phyloP scores from a whole-genome alignment of 345 rosid genomes.

The Raphanus raphanistrum region DNA sequence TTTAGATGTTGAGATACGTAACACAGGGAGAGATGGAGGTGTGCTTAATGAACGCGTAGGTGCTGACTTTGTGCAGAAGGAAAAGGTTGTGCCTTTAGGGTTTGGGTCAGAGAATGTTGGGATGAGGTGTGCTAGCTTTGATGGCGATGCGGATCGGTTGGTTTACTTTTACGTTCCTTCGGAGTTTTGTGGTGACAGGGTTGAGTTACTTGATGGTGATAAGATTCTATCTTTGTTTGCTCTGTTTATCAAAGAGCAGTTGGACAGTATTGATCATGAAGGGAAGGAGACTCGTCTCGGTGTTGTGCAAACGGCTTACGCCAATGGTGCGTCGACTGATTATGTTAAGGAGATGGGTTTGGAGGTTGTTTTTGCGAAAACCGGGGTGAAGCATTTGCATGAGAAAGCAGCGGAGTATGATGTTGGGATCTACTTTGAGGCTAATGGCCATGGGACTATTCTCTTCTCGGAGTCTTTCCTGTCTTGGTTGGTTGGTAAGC shows the following conservation, averaged over 20 bases:
- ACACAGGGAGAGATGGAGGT: slow-evolving; percentile 71
- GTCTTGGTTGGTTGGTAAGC: slow-evolving; percentile 56
- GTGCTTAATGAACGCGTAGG: slow-evolving; percentile 89
- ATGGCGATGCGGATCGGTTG: slow-evolving; percentile 94
- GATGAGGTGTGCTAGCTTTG: slow-evolving; percentile 89
- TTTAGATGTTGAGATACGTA: slow-evolving; percentile 67
- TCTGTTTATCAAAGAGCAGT: slow-evolving; percentile 74
- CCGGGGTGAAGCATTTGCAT: slow-evolving; percentile 90
- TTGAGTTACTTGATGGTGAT: slow-evolving; percentile 86
- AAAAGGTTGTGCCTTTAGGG: slow-evolving; percentile 73
- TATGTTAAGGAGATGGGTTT: slow-evolving; percentile 68
- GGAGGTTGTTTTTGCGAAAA: slow-evolving; percentile 68
- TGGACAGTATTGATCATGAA: slow-evolving; percentile 43
- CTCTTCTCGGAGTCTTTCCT: slow-evolving; percentile 65
- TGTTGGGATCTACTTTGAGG: slow-evolving; percentile 93
- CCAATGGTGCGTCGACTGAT: slow-evolving; percentile 89
- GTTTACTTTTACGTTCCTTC: slow-evolving; percentile 57
- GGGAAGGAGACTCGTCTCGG: slow-evolving; percentile 46
- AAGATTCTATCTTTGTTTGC: slow-evolving; percentile 90
- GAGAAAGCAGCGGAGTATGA: slow-evolving; percentile 80
- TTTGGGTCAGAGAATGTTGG: slow-evolving; percentile 61
- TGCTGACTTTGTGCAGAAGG: slow-evolving; percentile 97
- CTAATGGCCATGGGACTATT: slow-evolving; percentile 97
- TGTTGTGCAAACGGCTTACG: slow-evolving; percentile 92
- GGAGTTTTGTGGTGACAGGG: slow-evolving; percentile 39